phyloP scores from a whole-genome alignment of 2,329 filamentous ascomycete species.

The Zymoseptoria pseudotritici region DNA sequence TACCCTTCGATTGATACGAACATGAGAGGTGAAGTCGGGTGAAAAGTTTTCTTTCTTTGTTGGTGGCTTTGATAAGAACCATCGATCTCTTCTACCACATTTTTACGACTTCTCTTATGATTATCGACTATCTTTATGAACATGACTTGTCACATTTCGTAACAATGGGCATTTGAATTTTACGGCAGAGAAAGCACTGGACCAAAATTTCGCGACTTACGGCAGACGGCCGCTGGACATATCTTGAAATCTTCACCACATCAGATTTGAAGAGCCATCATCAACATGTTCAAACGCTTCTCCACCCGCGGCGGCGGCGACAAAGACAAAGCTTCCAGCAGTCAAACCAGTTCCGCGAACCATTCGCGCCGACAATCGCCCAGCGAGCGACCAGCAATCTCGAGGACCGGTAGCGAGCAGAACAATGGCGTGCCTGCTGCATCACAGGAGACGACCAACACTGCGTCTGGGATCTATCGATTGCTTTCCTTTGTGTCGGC shows the following conservation, averaged over 20 bases:
- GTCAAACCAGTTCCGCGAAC: not conserved
- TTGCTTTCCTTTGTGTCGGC: conserved; percentile 19
- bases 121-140: not conserved
- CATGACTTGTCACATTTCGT: not conserved
- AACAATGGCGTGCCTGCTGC: not conserved
- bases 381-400: not conserved
- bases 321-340: not conserved
- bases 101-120: not conserved
- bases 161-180: no score
- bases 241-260: not conserved
- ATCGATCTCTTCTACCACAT: not conserved
- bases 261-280: not conserved
- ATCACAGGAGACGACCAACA: not conserved
- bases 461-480: conserved; percentile 17
- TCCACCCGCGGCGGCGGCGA: not conserved
- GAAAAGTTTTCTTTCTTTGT: conserved; percentile 12
- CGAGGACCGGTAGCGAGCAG: not conserved
- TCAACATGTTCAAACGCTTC: not conserved
- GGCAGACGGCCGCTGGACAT: not conserved
- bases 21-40: conserved; percentile 5
- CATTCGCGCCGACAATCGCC: not conserved
- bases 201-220: no score
- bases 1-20: conserved; percentile 5
- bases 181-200: no score
- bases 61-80: conserved; percentile 10